These are phyloP conservation scores for Pichiaceae sp. DNA, from an alignment of 1,139 yeast species.

Conservation along the genomic window DNA sequence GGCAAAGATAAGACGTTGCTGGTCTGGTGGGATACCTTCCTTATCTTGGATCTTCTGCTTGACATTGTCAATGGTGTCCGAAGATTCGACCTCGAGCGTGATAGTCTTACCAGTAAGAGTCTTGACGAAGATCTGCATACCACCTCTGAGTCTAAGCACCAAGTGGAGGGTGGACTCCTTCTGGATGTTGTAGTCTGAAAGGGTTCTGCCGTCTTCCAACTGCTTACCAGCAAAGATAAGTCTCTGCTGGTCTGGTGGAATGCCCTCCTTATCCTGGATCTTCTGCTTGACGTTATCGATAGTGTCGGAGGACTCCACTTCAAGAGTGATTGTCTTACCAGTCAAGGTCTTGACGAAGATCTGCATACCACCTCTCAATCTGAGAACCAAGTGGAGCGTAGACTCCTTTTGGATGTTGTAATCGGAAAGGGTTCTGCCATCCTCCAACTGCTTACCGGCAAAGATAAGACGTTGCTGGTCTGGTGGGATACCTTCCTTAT, in stretches of 20 bases:
- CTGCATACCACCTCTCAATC: slow-evolving; percentile 74
- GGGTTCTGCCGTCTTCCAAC: slow-evolving; percentile 81
- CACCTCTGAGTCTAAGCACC: slow-evolving; percentile 77
- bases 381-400: slow-evolving; percentile 73
- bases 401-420: slow-evolving; percentile 91
- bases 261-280: slow-evolving; percentile 82
- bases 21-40: slow-evolving; percentile 86
- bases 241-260: slow-evolving; percentile 83
- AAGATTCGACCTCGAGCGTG: slow-evolving; percentile 62
- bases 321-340: slow-evolving; percentile 64
- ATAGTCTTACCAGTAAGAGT: slow-evolving; percentile 67
- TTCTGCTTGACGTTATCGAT: slow-evolving; percentile 73
- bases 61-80: slow-evolving; percentile 69
- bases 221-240: slow-evolving; percentile 82
- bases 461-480: slow-evolving; percentile 80
- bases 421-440: slow-evolving; percentile 80
- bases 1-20: slow-evolving; percentile 76
- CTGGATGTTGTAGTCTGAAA: slow-evolving; percentile 85
- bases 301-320: slow-evolving; percentile 67
- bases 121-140: slow-evolving; percentile 55
- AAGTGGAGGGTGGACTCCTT: slow-evolving; percentile 82
- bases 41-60: slow-evolving; percentile 79
- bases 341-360: slow-evolving; percentile 55
- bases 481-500: slow-evolving; percentile 83
- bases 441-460: slow-evolving; percentile 85